Evolutionary conservation across 345 rosid genomes (phyloP), one percentile per base, ranked within the genome.

Genomic region (Syzygium aqueum): DNA sequence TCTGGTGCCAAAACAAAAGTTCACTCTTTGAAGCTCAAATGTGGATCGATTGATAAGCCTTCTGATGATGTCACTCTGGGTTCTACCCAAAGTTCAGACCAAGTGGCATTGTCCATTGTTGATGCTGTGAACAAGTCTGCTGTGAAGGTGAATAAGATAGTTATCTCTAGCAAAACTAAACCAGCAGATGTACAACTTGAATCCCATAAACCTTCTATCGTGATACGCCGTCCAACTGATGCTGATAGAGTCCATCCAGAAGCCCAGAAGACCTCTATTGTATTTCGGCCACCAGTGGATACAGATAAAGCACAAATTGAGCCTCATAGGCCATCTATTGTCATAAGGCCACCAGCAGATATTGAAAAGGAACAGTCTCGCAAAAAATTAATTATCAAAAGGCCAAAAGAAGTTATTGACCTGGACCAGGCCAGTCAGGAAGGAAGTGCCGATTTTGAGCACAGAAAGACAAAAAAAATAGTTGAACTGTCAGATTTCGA

Each of bases 391-490:
- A 93, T 94, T 80, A 93, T 97, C 86, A 97, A 89, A 91, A 94
- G 93, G 56, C 92, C 98, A 5, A 97, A 94, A 90, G 98, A 96
- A 90, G 84, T 92, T 86, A 85, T 91, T 90, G 98, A 95, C 87
- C 89, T 93, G 88, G 98, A 96, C 91, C 93, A 85, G 93, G 85
- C 89, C 87, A 92, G 97, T 90, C 98, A 92, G 89, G 98, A 97
- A 84, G 95, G 94, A 87, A 91, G 94, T 89, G 86, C 95, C 85
- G 94, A 92, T 77, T 88, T 89, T 84, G 98, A 95, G 89, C 90
- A 90, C 87, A 93, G 94, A 87, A 96, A 97, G 93, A 95, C 94
- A 61, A 96, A 95, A 92, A 97, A 92, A 91, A 94, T 95, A 88
- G 93, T 93, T 77, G 99, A 97, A 88, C 90, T 96, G 67, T 92